These are phyloP conservation scores for Aspergillus bridgeri DNA, from an alignment of 495 filamentous ascomycete genomes.

Conservation along the genomic window DNA sequence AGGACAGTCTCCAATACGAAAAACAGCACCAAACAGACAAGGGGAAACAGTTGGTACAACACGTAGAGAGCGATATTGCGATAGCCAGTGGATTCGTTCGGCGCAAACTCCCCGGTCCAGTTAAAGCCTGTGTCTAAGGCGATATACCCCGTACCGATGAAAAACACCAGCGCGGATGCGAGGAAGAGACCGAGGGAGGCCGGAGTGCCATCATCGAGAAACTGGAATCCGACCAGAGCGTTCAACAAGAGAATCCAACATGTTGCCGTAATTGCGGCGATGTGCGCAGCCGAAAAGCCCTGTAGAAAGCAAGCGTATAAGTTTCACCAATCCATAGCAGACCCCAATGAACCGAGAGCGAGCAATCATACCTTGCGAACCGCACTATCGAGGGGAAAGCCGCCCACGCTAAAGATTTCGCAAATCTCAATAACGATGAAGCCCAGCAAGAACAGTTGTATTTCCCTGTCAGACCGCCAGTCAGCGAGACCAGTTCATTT, in stretches of 20 bases:
- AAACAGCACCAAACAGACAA: slow-evolving; percentile 83
- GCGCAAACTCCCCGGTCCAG: slow-evolving; percentile 75
- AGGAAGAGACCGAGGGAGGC: slow-evolving; percentile 74
- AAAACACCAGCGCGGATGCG: slow-evolving; percentile 64
- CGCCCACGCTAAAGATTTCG: slow-evolving; percentile 93
- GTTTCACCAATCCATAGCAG: neutral
- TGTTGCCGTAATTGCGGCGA: slow-evolving; percentile 83
- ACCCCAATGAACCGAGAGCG: neutral
- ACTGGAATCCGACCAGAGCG: slow-evolving; percentile 85
- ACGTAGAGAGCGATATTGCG: slow-evolving; percentile 87
- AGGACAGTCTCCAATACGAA: slow-evolving; percentile 77
- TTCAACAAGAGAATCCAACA: slow-evolving; percentile 92
- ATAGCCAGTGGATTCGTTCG: slow-evolving; percentile 52
- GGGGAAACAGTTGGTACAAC: slow-evolving; percentile 84
- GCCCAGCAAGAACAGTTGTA: slow-evolving; percentile 86
- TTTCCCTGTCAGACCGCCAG: slow-evolving; percentile 61
- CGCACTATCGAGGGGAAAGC: slow-evolving; percentile 66
- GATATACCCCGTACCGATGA: slow-evolving; percentile 93
- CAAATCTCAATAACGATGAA: slow-evolving; percentile 90
- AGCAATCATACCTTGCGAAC: slow-evolving; percentile 51
- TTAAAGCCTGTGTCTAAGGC: slow-evolving; percentile 87
- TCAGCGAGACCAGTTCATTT: slow-evolving; percentile 5
- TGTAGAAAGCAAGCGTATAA: slow-evolving; percentile 29
- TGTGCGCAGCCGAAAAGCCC: slow-evolving; percentile 91
- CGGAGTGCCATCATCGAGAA: slow-evolving; percentile 89